A percentile compares a stretch with the other conserved stretches of the same genome.
Conservation (phyloP, 352 stramenopile species). For the Pythium apleroticum region DNA sequence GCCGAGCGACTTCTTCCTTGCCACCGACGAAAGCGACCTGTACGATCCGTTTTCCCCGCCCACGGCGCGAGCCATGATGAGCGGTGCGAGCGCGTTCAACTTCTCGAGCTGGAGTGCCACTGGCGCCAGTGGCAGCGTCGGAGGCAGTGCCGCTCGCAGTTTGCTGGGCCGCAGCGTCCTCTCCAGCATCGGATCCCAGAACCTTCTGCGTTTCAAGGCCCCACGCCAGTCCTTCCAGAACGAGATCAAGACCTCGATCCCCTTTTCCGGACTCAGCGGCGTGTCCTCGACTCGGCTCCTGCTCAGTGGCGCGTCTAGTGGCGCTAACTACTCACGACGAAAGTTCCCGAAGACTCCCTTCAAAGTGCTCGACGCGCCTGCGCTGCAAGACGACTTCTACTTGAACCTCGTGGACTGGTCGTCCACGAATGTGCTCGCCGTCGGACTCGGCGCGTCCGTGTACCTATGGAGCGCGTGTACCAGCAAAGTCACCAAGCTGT, state of each 20-base stretch:
- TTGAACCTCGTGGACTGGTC: constrained; percentile 98
- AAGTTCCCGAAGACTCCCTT: constrained; percentile 94
- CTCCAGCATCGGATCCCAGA: constrained; percentile 43
- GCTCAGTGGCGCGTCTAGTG: constrained; percentile 10
- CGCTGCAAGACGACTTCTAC: constrained; percentile 98
- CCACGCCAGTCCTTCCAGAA: constrained; percentile 56
- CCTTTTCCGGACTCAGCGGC: constrained; percentile 42
- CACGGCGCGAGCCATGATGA: constrained; percentile 27
- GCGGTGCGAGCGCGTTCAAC: constrained; percentile 22
- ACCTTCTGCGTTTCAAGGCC: constrained; percentile 76
- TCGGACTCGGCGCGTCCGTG: constrained; percentile 92
- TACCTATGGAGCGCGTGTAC: constrained; percentile 95
- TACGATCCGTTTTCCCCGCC: constrained; percentile 25
- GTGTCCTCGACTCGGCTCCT: constrained; percentile 36
- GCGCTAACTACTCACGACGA: constrained; percentile 38
- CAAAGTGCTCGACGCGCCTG: constrained; percentile 97
- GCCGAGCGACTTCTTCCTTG: constrained; percentile 27
- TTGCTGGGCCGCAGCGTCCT: constrained; percentile 26
- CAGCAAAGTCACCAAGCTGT: constrained; percentile 94
- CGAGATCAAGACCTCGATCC: constrained; percentile 55
- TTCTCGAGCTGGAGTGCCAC: constrained; percentile 21
- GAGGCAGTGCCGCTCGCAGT: constrained; percentile 33
- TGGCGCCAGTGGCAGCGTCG: constrained; percentile 30
- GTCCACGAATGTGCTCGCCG: constrained; percentile 93
- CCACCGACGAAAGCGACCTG: constrained; percentile 21